phyloP scores from a whole-genome alignment of 805 yeast species.

The Candida coquimbonensis region DNA sequence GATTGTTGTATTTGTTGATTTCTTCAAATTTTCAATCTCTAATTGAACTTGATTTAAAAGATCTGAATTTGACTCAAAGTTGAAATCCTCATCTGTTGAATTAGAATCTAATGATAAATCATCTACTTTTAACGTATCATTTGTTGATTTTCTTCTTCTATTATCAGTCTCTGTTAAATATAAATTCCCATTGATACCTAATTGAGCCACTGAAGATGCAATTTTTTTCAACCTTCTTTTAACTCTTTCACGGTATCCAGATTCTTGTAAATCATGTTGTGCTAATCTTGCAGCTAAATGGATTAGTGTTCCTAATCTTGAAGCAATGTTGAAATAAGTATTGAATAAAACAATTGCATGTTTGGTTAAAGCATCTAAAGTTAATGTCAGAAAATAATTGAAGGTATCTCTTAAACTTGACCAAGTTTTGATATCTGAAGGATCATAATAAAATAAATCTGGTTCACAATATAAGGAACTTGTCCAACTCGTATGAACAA shows the following conservation, averaged over 20 bases:
- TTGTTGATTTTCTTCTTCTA: conserved; percentile 14
- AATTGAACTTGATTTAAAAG: conserved; percentile 33
- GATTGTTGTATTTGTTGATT: conserved; percentile 23
- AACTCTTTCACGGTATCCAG: conserved; percentile 40
- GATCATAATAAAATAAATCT: conserved; percentile 49
- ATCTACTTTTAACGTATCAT: conserved; percentile 16
- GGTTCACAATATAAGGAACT: conserved; percentile 24
- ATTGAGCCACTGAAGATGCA: conserved; percentile 49
- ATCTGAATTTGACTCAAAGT: conserved; percentile 8
- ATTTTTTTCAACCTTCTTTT: conserved; percentile 45
- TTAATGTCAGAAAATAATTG: conserved; percentile 38
- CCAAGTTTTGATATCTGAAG: conserved; percentile 58
- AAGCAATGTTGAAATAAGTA: conserved; percentile 45
- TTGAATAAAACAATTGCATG: conserved; percentile 45
- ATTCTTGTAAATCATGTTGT: conserved; percentile 41
- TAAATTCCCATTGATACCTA: conserved; percentile 59
- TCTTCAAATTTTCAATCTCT: conserved; percentile 32
- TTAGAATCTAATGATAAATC: not conserved
- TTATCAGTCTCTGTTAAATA: conserved; percentile 32
- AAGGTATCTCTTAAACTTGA: conserved; percentile 43
- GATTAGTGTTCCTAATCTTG: conserved; percentile 45
- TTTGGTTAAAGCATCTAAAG: conserved; percentile 44
- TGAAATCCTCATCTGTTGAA: conserved; percentile 3
- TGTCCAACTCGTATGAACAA: conserved; percentile 18
- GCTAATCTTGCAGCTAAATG: conserved; percentile 49